Base-by-base conservation (phyloP, 2,329 filamentous ascomycete genomes). In the Apiospora kogelbergensis region DNA sequence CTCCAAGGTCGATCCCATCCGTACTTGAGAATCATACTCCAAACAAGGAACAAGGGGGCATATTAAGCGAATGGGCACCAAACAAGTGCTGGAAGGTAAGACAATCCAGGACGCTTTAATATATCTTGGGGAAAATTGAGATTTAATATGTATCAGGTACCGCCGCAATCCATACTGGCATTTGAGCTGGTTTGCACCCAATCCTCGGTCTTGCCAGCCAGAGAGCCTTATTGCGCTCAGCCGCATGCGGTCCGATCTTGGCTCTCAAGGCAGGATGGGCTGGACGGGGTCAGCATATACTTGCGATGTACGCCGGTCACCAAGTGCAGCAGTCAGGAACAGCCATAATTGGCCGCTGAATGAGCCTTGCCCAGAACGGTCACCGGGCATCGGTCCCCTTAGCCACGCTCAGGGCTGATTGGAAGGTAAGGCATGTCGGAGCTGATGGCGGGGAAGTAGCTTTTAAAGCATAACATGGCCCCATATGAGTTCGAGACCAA, bases 351-450 rank as follows among this genome's bases (percentile, higher is more conserved):
- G 13, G 26, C 26, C 48, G 26, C 48, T n/a, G 26, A 37, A 5
- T 60, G 30, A 60, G 53, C 53, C 53, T 60, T 60, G 53, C 53
- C 53, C n/a, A 60, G 17, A 60, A 30, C 20, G 30, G 53, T 60
- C 53, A 60, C 53, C 53, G 53, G 53, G 30, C 20, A n/a, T n/a
- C 30, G 20, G 2, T 17, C 24, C 30, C 53, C 17, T 33, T 60
- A 7, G 53, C 53, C 53, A 60, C 53, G 20, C 53, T 9, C 6
- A 5, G 20, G 53, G 53, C 53, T 60, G 53, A 60, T 60, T 60
- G 53, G 53, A 30, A 9, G 33, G 26, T 3, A 17, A 6, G 13
- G 24, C 48, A 30, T 30, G 24, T 30, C 6, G 24, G 24, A 20
- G 48, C 26, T 57, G 48, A 57, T 33, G 48, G 48, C 20, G 48